A percentile compares a stretch with the other conserved stretches of the same genome.
Evolutionary conservation across 176 grass and related monocot species (phyloP).

Genomic region (Leersia perrieri): DNA sequence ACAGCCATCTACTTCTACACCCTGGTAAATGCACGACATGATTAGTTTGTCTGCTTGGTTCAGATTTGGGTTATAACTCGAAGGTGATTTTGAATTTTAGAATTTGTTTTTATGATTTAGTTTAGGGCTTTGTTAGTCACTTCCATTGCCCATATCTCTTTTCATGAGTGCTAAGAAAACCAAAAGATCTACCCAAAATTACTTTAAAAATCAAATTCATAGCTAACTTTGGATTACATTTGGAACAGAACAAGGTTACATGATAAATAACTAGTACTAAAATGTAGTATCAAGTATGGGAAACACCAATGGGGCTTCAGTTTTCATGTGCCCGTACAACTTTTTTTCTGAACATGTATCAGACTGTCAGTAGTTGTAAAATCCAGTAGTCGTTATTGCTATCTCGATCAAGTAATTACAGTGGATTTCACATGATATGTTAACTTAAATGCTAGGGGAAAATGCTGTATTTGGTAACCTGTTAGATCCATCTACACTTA

Average conservation of each 20-base stretch:
- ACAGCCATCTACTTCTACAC: constrained; percentile 19
- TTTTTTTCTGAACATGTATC: background rate
- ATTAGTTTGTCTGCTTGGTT: background rate
- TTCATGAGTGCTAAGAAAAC: background rate
- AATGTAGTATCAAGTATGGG: background rate
- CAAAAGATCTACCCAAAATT: background rate
- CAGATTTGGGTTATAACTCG: background rate
- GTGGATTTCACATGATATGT: background rate
- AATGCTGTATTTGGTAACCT: background rate
- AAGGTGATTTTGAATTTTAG: background rate
- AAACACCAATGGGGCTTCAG: background rate
- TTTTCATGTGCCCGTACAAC: background rate
- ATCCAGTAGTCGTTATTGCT: background rate
- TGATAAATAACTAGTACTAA: background rate
- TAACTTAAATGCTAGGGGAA: background rate
- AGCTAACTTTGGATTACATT: background rate
- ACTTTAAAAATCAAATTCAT: background rate
- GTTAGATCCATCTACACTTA: background rate
- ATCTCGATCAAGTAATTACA: background rate
- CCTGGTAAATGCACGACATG: constrained; percentile 8
- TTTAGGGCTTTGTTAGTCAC: background rate
- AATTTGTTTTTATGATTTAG: background rate
- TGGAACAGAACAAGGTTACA: background rate
- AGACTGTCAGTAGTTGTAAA: background rate
- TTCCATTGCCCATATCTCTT: background rate